Base-by-base conservation (phyloP, 495 filamentous ascomycete genomes). In the Clavariopsis aquatica region DNA sequence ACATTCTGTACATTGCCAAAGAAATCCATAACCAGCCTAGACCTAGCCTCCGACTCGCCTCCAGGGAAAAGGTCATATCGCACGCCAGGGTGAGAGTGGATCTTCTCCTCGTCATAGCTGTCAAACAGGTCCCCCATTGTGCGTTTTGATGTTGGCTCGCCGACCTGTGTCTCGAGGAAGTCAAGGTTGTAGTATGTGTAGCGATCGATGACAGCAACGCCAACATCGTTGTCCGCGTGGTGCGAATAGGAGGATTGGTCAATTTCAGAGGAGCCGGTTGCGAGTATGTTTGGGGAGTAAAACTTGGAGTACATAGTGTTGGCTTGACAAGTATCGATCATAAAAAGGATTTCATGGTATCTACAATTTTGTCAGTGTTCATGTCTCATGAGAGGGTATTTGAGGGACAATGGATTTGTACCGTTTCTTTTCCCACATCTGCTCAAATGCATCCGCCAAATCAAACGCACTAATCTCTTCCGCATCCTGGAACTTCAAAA, bases 401-500 rank as follows among this genome's bases (percentile, higher is more conserved):
- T 26, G 23, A 51, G 47, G 23, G 47, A 23, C 5, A 22, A 23
- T 24, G 26, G 10, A n/a, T 8, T 10, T 3, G 29, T 82, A 93
- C 78, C 94, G 84, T 79, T 93, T 92, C 86, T 98, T 98, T 80
- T 98, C 95, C 91, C 93, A 97, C 94, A 98, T 98, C 83, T 98
- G 94, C 76, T 93, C 93, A 75, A 98, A 98, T 13, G 95, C 94
- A 79, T 98, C 90, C 26, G 94, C 94, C 54, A 98, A 78, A 80
- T 98, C 94, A 77, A 93, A 97, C 0, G 91, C 90, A 60, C 91
- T 92, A 51, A 98, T 97, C 77, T 98, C 94, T 78, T 98, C 94
- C 26, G 91, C 89, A 65, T 98, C 94, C 73, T 98, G 94, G 75
- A 98, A 98, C 75, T 98, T 98, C 60, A 98, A 77, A 73, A 98